Evolutionary conservation across 352 stramenopile genomes (phyloP).

Genomic region (Phytophthora macrochlamydospora): DNA sequence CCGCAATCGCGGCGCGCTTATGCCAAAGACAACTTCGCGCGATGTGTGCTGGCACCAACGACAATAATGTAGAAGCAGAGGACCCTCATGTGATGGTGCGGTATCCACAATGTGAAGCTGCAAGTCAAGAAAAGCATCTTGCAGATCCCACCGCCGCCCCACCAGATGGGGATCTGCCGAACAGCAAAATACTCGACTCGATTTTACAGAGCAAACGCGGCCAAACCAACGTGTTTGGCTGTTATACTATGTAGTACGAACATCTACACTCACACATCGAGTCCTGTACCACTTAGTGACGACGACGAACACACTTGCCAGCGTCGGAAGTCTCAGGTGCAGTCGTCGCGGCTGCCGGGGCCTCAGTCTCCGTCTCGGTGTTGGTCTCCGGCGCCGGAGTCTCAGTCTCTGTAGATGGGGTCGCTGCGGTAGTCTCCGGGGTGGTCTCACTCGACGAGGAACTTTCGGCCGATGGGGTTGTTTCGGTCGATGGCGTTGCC

Average conservation of each 20-base stretch:
- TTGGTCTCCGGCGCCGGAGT: neutral
- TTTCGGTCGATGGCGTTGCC: neutral
- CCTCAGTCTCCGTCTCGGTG: constrained; percentile 1
- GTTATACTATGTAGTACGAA: neutral
- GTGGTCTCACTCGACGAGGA: too few relatives aligned
- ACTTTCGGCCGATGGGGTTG: neutral
- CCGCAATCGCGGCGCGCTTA: neutral
- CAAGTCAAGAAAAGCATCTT: neutral
- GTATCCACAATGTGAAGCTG: neutral
- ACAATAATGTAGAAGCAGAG: constrained; percentile 12
- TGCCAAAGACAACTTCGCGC: neutral
- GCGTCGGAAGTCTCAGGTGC: constrained; percentile 1
- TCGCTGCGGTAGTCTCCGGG: neutral
- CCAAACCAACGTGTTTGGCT: neutral
- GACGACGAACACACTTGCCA: constrained; percentile 19
- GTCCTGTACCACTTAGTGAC: constrained; percentile 3
- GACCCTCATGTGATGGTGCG: neutral
- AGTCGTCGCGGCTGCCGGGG: constrained; percentile 1
- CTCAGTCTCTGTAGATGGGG: neutral
- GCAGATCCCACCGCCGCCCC: neutral
- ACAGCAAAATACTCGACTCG: constrained; percentile 1
- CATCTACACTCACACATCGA: constrained; percentile 1
- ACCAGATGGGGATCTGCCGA: constrained; percentile 1
- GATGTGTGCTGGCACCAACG: constrained; percentile 9
- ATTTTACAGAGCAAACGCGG: constrained; percentile 11